Evolutionary conservation across 305 asterid species (phyloP).

Genomic region (Rubia tinctorum): DNA sequence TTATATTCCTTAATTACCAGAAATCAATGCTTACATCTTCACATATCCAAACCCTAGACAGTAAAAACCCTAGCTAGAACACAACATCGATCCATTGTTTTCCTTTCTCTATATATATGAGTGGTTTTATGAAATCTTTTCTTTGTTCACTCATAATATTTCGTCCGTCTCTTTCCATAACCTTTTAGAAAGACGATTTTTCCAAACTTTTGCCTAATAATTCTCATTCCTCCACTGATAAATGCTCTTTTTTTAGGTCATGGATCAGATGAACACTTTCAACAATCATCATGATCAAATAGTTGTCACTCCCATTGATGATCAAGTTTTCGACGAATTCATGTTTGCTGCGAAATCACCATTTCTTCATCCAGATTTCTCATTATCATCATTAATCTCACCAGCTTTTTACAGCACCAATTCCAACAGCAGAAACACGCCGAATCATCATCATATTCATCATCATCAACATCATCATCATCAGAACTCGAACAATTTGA

Average conservation of each 20-base stretch:
- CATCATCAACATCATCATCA: neutral
- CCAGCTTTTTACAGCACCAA: constrained; percentile 1
- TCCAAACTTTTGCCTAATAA: no score
- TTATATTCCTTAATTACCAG: no score
- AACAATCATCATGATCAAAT: neutral
- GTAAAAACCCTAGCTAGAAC: no score
- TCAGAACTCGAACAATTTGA: neutral
- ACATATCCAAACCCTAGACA: no score
- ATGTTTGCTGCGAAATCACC: neutral
- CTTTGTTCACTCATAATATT: no score
- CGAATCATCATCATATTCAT: neutral
- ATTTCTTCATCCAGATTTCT: neutral
- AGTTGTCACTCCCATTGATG: neutral
- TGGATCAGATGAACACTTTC: neutral
- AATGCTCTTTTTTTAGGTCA: neutral
- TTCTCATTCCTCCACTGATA: neutral
- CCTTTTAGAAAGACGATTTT: no score
- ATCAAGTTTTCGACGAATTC: neutral
- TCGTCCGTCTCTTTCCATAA: no score
- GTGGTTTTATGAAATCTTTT: no score
- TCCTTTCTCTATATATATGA: no score
- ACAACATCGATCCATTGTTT: no score
- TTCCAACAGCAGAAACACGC: neutral
- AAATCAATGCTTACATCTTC: no score
- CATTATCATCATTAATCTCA: neutral